Evolutionary conservation across 345 rosid genomes (phyloP), one percentile per base, ranked within the genome.

Genomic region (Citrus australasica): DNA sequence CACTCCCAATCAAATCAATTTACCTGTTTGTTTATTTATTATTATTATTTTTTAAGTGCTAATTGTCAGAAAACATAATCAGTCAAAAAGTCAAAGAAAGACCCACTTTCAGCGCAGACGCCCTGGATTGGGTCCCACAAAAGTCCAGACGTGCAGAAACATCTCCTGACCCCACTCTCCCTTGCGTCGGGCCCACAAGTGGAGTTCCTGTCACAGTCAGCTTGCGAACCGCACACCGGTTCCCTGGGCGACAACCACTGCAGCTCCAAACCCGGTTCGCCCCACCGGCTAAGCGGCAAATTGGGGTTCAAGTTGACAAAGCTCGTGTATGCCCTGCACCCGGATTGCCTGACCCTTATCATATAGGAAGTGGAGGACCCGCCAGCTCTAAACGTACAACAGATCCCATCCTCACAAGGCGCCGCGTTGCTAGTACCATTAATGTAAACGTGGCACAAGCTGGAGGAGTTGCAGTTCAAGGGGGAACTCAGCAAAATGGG

Each of bases 281-380:
- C 82, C 92, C 92, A 89, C 78, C 9, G 69, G 59, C 37, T 35
- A 58, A 84, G 82, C 2, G 89, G 86, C 59, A 17, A 59, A 19
- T 1, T n/a, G 40, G 79, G 7, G 24, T 86, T 63, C 78, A 87
- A 76, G 80, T 84, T 82, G 48, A 86, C 90, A 38, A 87, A 87
- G 76, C 88, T 86, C 24, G 79, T 72, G 76, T 84, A 89, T 1
- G 89, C 92, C n/a, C 79, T 66, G 60, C 92, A 89, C 46, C 84
- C 87, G 3, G 13, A 32, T 0, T 84, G 81, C 46, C 84, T 73
- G 10, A 85, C 76, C 78, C 86, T 51, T 9, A 89, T 85, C 78
- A 19, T 65, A 66, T 89, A 76, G n/a, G 87, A 71, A 30, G 80
- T 87, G 25, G 84, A n/a, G 4, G 87, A 67, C 5, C 90, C 86